A percentile compares a stretch with the other conserved stretches of the same genome.
These are phyloP conservation scores for Colletotrichum viniferum DNA, from an alignment of 2,329 filamentous ascomycete genomes.

Conservation along the genomic window DNA sequence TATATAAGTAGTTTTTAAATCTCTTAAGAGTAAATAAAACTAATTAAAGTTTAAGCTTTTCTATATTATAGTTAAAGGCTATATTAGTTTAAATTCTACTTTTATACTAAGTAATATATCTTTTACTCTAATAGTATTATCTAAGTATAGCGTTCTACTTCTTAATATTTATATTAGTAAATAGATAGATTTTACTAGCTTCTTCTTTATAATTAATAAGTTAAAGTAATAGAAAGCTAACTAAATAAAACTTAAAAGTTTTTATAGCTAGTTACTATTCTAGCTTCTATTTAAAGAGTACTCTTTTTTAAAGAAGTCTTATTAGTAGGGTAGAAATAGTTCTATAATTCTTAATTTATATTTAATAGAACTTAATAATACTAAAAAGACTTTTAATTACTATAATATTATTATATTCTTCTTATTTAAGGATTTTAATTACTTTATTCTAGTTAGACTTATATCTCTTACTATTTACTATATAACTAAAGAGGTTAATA, in stretches of 20 bases:
- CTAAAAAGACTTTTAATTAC: accelerated
- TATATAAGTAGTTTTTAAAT: no score
- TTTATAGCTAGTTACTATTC: neutral
- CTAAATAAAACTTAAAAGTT: neutral
- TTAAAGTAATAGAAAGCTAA: neutral
- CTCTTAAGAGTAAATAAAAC: no score
- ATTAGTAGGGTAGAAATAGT: neutral
- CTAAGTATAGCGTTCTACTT: accelerated
- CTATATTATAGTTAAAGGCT: neutral
- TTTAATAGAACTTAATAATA: neutral
- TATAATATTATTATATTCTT: neutral
- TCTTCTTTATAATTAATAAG: neutral
- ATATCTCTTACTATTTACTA: neutral
- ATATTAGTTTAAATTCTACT: neutral
- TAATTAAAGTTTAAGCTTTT: neutral
- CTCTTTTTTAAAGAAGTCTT: neutral
- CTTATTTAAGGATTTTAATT: neutral
- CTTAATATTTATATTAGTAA: neutral
- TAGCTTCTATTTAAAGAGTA: neutral
- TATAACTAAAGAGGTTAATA: neutral
- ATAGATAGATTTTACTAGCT: neutral
- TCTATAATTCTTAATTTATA: neutral
- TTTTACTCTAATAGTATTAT: neutral
- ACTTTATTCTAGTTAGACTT: neutral
- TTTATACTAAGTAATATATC: neutral